phyloP scores from a whole-genome alignment of 331 rosid genomes.

The Dryas integrifolia region DNA sequence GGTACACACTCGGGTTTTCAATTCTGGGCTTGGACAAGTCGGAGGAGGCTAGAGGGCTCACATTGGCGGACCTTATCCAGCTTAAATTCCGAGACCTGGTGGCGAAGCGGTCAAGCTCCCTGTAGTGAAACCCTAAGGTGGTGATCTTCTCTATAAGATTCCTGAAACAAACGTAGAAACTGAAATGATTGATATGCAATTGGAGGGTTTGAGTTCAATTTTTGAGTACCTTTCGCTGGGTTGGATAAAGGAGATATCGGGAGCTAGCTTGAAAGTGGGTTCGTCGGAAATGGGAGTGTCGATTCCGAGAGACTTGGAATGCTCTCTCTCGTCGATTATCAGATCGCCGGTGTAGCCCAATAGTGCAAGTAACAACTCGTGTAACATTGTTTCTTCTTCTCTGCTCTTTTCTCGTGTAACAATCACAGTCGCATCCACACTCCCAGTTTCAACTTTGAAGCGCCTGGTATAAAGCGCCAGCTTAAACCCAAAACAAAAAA shows the following conservation, averaged over 20 bases:
- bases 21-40: constrained; percentile 30
- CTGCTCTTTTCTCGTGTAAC: no score
- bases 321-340: constrained; percentile 69
- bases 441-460: no score
- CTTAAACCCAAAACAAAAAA: no score
- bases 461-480: no score
- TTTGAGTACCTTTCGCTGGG: constrained; percentile 70
- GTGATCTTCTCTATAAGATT: constrained; percentile 78
- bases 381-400: constrained; percentile 50
- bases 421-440: no score
- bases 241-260: constrained; percentile 79
- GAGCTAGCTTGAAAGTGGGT: constrained; percentile 75
- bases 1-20: constrained; percentile 73
- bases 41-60: constrained; percentile 32
- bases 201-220: constrained; percentile 11
- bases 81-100: constrained; percentile 75
- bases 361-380: constrained; percentile 82
- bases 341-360: constrained; percentile 95
- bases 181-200: not conserved
- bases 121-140: constrained; percentile 80
- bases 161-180: constrained; percentile 41
- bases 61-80: constrained; percentile 74
- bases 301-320: constrained; percentile 38
- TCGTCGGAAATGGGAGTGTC: constrained; percentile 56
- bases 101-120: constrained; percentile 85